Base-by-base conservation (phyloP, 129 eudicot genomes). In the Tanacetum coccineum region DNA sequence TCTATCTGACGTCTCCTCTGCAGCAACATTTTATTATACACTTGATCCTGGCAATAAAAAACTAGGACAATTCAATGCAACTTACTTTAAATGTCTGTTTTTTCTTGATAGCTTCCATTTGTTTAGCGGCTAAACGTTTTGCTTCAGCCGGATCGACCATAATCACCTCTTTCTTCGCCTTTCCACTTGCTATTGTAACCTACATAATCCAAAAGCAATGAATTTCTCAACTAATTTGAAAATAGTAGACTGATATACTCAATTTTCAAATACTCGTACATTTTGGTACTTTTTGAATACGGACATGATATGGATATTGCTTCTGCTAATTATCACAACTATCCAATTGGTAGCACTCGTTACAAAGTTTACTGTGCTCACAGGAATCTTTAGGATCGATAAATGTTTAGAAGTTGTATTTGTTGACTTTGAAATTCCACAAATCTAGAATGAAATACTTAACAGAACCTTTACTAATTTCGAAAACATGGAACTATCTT, bases 131-230 rank as follows among this genome's bases (percentile, higher is more conserved):
- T 79, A 93, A 75, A 57, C 93, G 85, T 76, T 93, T 93, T 60
- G 99, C 99, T 80, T 93, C 99, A 64, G 75, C 59, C 0, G 99
- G 99, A 79, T 93, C 99, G 67, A 93, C 99, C 99, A 93, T 93
- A 28, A 70, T 68, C 65, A 93, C 90, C 67, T 84, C 95, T 74
- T 83, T 87, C 52, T 36, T 76, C 25, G 66, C 59, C 13, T 51
- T 77, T 62, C 73, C 82, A 75, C 82, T 90, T 17, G 77, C 85
- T 40, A 87, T 70, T n/a, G 96, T 79, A 51, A 79, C 81, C 98
- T 91, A 72, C 49, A 75, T 17, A 19, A 28, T 26, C 64, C 1
- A 53, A 55, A 56, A 26, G 54, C 45, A 47, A 46, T 42, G 12
- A 8, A 10, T 11, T 22, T 68, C 6, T 58, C 13, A 22, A 21